These are phyloP conservation scores for Euphorbia celastroides DNA, from an alignment of 441 rosid genomes.

Conservation along the genomic window DNA sequence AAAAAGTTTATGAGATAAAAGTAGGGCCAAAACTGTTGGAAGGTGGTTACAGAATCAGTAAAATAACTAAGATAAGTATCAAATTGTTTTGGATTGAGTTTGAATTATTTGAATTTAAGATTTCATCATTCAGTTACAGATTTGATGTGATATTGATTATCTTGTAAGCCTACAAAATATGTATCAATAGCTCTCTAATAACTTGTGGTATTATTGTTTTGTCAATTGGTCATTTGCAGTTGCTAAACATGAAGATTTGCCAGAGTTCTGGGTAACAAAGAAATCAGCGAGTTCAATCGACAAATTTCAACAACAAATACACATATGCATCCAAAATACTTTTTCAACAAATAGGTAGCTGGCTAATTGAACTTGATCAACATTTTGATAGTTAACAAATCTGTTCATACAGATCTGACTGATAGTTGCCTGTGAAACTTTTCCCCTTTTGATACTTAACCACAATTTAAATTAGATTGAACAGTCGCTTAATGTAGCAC, in stretches of 20 bases:
- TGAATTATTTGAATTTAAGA: too few species aligned
- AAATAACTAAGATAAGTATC: too few species aligned
- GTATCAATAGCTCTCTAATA: too few species aligned
- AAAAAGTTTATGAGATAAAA: neutral
- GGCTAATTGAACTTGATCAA: neutral
- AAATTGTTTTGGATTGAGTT: too few species aligned
- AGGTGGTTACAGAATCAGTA: too few species aligned
- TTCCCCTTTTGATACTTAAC: neutral
- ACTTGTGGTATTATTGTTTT: too few species aligned
- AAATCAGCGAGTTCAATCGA: neutral
- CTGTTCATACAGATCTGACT: neutral
- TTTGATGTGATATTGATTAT: too few species aligned
- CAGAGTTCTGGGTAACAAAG: neutral
- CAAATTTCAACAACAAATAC: neutral
- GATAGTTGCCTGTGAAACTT: neutral
- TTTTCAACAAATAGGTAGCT: neutral
- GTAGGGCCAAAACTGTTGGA: too few species aligned
- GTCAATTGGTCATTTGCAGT: too few species aligned
- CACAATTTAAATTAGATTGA: neutral
- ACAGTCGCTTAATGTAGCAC: neutral
- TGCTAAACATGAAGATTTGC: neutral
- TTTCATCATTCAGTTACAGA: too few species aligned
- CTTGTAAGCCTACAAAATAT: too few species aligned
- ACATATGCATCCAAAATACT: neutral
- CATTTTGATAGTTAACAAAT: neutral